Evolutionary conservation across 345 rosid species (phyloP), one percentile per base, ranked within the genome.

Genomic region (Eucalyptus sp.): DNA sequence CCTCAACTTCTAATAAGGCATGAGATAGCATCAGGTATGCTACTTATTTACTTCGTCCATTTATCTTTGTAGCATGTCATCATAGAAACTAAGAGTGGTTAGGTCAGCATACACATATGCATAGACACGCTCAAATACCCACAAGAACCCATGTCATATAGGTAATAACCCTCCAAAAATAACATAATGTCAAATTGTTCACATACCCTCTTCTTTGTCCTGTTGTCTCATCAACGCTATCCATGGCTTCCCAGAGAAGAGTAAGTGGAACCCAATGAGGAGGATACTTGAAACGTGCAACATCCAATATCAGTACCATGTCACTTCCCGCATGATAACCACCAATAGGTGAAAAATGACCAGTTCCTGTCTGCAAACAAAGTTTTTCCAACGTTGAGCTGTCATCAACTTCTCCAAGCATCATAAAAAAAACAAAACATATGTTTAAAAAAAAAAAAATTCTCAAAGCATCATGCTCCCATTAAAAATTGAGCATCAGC

Each of bases 161-260:
- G 46, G 83, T 18, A 71, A 20, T 37, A 20, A 71, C 46, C 27
- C 48, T 37, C 48, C 13, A 12, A 76, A 76, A 76, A 76, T 76
- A 37, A 37, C 15, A 86, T 22, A 51, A 46, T 51, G 44, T 56
- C 24, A 86, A 56, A 86, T 18, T 50, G 87, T 56, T 20, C 83
- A 41, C 90, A 58, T 93, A 97, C 99, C 99, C 99, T 93, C 98
- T 96, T n/a, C 7, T 91, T 87, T 94, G 95, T 71, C 96, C 96
- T 37, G 98, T 96, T 92, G 92, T 92, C 89, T 76, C 94, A 91
- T 95, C 98, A 90, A 93, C 87, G 16, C 87, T 95, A 88, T 95
- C 90, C 99, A 97, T 96, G 86, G 99, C 98, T 89, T 96, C 96
- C 99, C 99, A 97, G 86, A 97, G 99, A 91, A 97, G 98, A 43